These are phyloP conservation scores for Ophiostoma himal-ulmi DNA, from an alignment of 2,329 filamentous ascomycete genomes.

Conservation along the genomic window DNA sequence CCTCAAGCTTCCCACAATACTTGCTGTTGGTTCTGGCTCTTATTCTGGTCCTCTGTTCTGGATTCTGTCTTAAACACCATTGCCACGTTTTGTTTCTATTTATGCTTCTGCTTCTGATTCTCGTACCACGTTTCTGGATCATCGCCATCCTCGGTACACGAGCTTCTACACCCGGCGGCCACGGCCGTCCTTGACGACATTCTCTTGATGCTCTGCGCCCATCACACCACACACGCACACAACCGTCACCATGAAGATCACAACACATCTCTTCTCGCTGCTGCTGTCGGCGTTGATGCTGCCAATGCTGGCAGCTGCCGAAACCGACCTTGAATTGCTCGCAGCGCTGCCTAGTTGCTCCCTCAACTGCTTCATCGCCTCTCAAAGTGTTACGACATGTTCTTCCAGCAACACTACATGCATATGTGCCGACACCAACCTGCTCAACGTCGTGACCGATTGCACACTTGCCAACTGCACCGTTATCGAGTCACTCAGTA, in stretches of 20 bases:
- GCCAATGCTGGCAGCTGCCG: conserved; percentile 12
- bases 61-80: background rate
- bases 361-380: conserved; percentile 12
- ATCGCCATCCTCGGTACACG: background rate
- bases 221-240: background rate
- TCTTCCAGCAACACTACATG: conserved; percentile 18
- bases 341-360: conserved; percentile 17
- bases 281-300: conserved; percentile 17
- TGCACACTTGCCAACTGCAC: conserved; percentile 19
- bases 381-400: conserved; percentile 10
- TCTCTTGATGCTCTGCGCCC: background rate
- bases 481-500: conserved; percentile 19
- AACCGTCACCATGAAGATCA: conserved; percentile 16
- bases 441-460: conserved; percentile 3
- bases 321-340: conserved; percentile 5
- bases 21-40: background rate
- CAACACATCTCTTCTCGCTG: conserved; percentile 13
- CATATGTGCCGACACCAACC: conserved; percentile 17
- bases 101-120: background rate
- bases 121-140: background rate
- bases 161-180: conserved; percentile 1
- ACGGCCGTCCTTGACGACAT: conserved; percentile 7
- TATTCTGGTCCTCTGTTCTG: background rate
- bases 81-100: conserved; percentile 1
- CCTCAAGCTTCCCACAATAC: background rate